Conservation (phyloP, 78 protist genomes). For the Chrysochromulina parva region DNA sequence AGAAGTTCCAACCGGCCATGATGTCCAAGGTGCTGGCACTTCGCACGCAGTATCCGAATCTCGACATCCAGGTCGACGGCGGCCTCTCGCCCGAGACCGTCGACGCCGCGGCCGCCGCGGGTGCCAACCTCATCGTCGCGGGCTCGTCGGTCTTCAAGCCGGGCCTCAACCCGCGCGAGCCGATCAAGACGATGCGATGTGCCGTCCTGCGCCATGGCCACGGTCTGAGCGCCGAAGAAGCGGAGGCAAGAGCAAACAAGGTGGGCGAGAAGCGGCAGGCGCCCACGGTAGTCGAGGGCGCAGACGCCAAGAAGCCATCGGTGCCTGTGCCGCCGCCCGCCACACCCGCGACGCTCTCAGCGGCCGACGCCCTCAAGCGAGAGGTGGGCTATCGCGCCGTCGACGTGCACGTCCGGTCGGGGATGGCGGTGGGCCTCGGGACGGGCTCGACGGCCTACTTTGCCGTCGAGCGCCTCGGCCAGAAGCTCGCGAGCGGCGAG, state of each 20-base stretch:
- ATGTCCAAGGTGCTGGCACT: conserved; percentile 84
- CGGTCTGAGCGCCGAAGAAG: no score
- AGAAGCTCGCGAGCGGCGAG: conserved; percentile 40
- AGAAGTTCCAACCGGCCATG: conserved; percentile 91
- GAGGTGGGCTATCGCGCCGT: conserved; percentile 32
- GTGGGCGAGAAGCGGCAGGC: no score
- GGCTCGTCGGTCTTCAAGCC: conserved; percentile 89
- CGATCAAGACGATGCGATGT: conserved; percentile 52
- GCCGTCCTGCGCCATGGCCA: no score
- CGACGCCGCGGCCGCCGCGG: conserved; percentile 80
- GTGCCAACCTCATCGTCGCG: conserved; percentile 97
- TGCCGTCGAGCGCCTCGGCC: conserved; percentile 48
- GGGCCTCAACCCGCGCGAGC: conserved; percentile 43
- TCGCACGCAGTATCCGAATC: conserved; percentile 71
- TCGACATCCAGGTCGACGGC: conserved; percentile 98
- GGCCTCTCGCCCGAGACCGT: conserved; percentile 89
- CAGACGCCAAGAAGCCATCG: no score
- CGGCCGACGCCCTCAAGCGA: conserved; percentile 13
- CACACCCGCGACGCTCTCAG: no score
- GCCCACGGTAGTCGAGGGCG: no score
- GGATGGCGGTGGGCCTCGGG: conserved; percentile 63
- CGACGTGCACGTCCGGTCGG: conserved; percentile 39
- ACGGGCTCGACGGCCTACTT: conserved; percentile 59
- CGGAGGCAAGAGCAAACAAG: no score
- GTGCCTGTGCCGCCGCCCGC: no score